Evolutionary conservation across 768 basidiomycete species (phyloP), one percentile per base, ranked within the genome.

Genomic region (Kwoniella sp.): DNA sequence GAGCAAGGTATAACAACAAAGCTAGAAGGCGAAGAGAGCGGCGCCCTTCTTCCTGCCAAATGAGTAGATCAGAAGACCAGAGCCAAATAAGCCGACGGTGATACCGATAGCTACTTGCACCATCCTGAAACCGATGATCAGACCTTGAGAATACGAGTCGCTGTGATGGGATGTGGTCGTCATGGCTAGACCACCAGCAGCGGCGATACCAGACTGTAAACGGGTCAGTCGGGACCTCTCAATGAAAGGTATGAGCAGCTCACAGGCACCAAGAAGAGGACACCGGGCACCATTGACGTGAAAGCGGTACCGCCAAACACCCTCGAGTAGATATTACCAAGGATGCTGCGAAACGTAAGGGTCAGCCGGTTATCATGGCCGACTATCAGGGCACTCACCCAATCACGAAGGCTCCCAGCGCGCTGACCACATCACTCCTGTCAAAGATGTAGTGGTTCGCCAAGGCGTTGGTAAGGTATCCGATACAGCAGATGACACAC

Each of bases 71-170:
- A 91, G 73, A 10, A 87, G 84, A 67, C 88, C 87, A 60, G 87
- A 88, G 80, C 86, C 87, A 76, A 89, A 90, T 37, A 91, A 73
- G 15, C 89, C 88, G 43, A 89, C 87, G 0, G 88, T 90, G 62
- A 91, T 89, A 25, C 89, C 89, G 51, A 90, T 88, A 0, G 87
- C 86, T 41, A 90, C 88, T 86, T 89, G 89, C 7, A 88, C 85
- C 28, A 84, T 83, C 56, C 88, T 86, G 46, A 89, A 87, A 59
- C 88, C 87, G 57, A 89, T 87, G 20, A 84, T 84, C 65, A 82
- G 83, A 17, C 86, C 87, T 58, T 85, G 84, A 3, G 85, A 85
- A 43, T 73, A 73, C n/a, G 69, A 59, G 33, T 71, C 70, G 22
- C 53, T 60, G 23, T 67, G 65, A 34, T 54, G 28, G 10, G 62